Base-by-base conservation (phyloP, 805 yeast species). In the Novakomyces olei region DNA sequence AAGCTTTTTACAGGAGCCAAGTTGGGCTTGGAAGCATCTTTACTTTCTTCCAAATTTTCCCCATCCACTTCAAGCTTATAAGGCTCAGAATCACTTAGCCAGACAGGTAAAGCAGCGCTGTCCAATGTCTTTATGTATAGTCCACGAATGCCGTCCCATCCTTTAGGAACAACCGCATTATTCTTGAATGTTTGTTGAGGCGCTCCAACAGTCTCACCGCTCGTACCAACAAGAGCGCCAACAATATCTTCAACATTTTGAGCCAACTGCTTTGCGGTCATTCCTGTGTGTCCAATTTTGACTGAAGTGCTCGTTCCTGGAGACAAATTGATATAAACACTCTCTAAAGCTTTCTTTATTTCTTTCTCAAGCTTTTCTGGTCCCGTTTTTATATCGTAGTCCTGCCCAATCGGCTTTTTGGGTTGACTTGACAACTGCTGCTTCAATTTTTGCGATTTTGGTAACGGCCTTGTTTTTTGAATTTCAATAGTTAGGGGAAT, bases 51-150 rank as follows among this genome's bases (percentile, higher is more conserved):
- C 12, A 15, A 2, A 26, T 8, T 36, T 55, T 50, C 37, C 27
- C 29, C 27, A 25, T 20, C 24, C 8, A 17, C 4, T 22, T 29
- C 20, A 6, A 18, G n/a, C 32, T 29, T 29, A 4, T 19, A 4
- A 10, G 20, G 8, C 2, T 10, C 32, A 3, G 5, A 9, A 3
- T 20, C 37, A 18, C 33, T 28, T 47, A 72, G 67, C 54, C 60
- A 88, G 37, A 88, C 59, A 29, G 99, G 96, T 44, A 88, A 58
- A 5, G 83, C 67, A 15, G 94, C 93, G 15, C 93, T 78, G 27
- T 54, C 51, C 36, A 60, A 56, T 8, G 85, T 62, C 57, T 80
- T 80, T 66, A 65, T 53, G 69, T 74, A 48, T 67, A 62, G 29
- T 9, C 57, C 41, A 20, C 56, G 41, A 12, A 57, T 33, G 17